Conservation (phyloP, 2,329 filamentous ascomycete species). For the Balansia obtecta region DNA sequence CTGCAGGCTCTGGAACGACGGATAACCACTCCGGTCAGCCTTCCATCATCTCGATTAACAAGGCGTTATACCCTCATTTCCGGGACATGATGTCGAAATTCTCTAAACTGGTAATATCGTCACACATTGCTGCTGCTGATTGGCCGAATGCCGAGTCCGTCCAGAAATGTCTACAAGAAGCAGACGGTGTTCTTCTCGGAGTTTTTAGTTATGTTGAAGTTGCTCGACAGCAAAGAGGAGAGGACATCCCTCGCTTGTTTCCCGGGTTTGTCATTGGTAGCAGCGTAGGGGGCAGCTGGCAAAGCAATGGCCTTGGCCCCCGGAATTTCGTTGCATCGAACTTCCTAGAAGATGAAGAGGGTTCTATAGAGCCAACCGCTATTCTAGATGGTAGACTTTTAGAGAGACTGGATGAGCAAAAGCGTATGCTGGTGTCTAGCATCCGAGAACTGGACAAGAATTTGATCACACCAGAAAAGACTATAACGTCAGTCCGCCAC, state of each 20-base stretch:
- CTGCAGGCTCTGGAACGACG: conserved; percentile 89
- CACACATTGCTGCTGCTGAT: conserved; percentile 91
- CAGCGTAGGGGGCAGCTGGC: conserved; percentile 77
- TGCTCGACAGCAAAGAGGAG: conserved; percentile 81
- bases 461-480: conserved; percentile 64
- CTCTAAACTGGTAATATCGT: conserved; percentile 96
- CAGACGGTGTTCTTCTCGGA: conserved; percentile 87
- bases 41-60: conserved; percentile 98
- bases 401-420: conserved; percentile 74
- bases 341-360: conserved; percentile 75
- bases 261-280: conserved; percentile 89
- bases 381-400: conserved; percentile 65
- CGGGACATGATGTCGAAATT: conserved; percentile 99
- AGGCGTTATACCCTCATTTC: conserved; percentile 92
- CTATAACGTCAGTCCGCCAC: conserved; percentile 68
- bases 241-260: conserved; percentile 83
- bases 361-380: conserved; percentile 55
- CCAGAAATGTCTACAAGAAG: conserved; percentile 90
- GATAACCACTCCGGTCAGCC: conserved; percentile 98
- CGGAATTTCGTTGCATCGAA: conserved; percentile 67
- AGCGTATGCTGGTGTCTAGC: conserved; percentile 71
- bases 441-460: conserved; percentile 82
- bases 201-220: conserved; percentile 96
- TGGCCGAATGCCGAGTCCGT: conserved; percentile 91
- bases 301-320: conserved; percentile 52